Base-by-base conservation (phyloP, 1,139 yeast genomes). In the Taphrina populina region DNA sequence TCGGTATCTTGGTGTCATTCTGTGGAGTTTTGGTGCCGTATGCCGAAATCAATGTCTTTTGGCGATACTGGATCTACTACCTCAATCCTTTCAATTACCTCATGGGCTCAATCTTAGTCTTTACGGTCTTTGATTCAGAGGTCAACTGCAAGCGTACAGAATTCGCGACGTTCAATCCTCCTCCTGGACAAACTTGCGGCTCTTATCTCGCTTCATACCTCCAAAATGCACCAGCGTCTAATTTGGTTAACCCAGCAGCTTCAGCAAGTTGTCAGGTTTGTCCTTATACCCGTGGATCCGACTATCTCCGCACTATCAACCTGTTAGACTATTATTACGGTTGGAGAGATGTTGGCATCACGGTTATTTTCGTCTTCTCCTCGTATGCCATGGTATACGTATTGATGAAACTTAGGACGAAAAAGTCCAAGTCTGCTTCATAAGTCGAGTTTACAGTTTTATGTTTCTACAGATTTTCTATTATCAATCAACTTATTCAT, bases 11-110 rank as follows among this genome's bases (percentile, higher is more conserved):
- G 68, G 67, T 79, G 65, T 69, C 77, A 57, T 80, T 80, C 76
- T 78, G 83, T 70, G 84, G 84, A 72, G 79, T 79, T 41, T 66
- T 80, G 63, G 79, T 76, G 58, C 76, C 79, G 33, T 66, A 64
- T 35, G 65, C 69, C 17, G 71, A 66, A 43, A 73, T 79, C 73
- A 81, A 83, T 20, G 76, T 78, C 6, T 79, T 80, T 70, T 80
- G 83, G 83, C 70, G 71, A 34, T 78, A 78, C 65, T 43, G 35
- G 35, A 77, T 80, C 81, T 79, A 77, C 70, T 71, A 77, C 58
- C 70, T 73, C 20, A 76, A 79, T 24, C 83, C 84, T 15, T 73
- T 76, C 62, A 79, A 83, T 2, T 80, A 79, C 64, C 77, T 79
- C 67, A 71, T 79, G 36, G 74, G 74, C 55, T 71, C 76, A 8